Evolutionary conservation across 257 asterid species (phyloP), one percentile per base, ranked within the genome.

Genomic region (Orobanche coerulescens): DNA sequence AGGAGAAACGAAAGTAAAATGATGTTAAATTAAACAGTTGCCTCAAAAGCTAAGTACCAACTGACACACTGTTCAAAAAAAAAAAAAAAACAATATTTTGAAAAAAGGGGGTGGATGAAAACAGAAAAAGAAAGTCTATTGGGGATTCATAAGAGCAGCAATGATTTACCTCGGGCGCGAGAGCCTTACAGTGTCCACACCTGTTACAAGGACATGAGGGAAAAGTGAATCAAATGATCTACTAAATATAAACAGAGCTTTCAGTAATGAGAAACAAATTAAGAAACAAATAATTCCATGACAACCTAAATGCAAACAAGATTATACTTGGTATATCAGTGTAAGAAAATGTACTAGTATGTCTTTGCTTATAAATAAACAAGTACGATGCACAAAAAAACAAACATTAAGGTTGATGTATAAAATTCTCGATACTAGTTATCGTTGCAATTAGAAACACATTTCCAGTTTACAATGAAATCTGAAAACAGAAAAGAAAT

Each of bases 111-210:
- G 3, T 13, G 7, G 22, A 15, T 13, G 24, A 47, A 20, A 14
- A 18, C 28, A 23, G n/a, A n/a, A n/a, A 47, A 10, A 16, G n/a
- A 47, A 59, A 50, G 33, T 76, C 19, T 15, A 13, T 24, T 49
- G 6, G 15, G 3, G 24, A 26, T 56, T 28, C 22, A 20, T 26
- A 62, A 40, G 22, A 26, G 46, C 34, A 43, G 20, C 47, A 50
- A 48, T 30, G 30, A 6, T 59, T n/a, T 75, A 92, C 98, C 98
- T 92, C 98, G 3, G 98, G 98, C 24, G 95, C 97, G 28, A 92
- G 95, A 40, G 82, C 60, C 81, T 88, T 73, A 65, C 98, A 92
- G 59, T 86, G 95, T 1, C 98, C 98, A 72, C 98, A 92, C 98
- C 98, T 92, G 84, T 71, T 37, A 46, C 62, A 79, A 25, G 15